Evolutionary conservation across 2,329 filamentous ascomycete genomes (phyloP), one percentile per base, ranked within the genome.

Genomic region (Phialophora verrucosa): DNA sequence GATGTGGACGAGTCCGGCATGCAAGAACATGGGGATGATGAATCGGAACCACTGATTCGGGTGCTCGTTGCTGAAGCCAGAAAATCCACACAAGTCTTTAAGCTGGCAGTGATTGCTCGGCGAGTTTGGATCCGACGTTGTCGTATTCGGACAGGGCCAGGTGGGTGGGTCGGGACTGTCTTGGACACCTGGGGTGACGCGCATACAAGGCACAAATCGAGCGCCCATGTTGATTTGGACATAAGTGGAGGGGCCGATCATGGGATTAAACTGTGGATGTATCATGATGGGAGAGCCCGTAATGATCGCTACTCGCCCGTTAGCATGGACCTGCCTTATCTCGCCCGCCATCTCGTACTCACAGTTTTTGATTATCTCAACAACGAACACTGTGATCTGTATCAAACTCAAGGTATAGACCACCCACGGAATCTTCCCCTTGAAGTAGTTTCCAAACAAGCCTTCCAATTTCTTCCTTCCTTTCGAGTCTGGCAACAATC

Each of bases 41-140:
- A 99, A 98, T 67, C 95, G 91, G 80, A 87, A 99, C 95, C 95
- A 99, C 78, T 99, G 95, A 76, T 98, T 89, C 0, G 95, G 95
- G 2, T 82, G 75, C 8, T 91, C 90, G 70, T 93, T 86, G 0
- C 88, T 89, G 5, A 93, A 88, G 66, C 90, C 90, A 64, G 84
- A 84, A 74, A 97, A 95, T 31, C 93, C 93, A 77, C 95, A 99
- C 17, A 96, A 84, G 17, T 94, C 82, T 10, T 88, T 89, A 10
- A 99, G 85, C 0, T 87, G 84, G 79, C 95, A 99, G n/a, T 80
- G 73, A 66, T 84, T 84, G 44, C 78, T 79, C 11, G 79, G 67
- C 58, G 80, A 76, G 11, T 80, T 78, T 12, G 83, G 75, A 59
- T 85, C 83, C 25, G 80, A 81, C 1, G 86, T 87, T 0, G 90